phyloP scores from a whole-genome alignment of 805 yeast species.

The Myxozyma neotropica region DNA sequence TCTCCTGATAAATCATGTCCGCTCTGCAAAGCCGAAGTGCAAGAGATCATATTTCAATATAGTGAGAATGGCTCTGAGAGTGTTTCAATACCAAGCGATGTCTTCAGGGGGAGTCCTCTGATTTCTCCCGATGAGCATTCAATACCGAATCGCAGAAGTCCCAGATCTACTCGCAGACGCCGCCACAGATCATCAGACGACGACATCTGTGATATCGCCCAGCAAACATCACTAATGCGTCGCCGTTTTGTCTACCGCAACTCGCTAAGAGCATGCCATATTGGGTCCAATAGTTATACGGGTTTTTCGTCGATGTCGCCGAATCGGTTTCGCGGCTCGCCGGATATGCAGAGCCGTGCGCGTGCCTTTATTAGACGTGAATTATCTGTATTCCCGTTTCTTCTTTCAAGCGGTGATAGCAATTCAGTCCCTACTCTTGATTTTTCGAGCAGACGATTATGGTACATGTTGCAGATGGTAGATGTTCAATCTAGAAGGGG shows the following conservation, averaged over 20 bases:
- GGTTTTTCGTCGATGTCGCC: conserved; percentile 6
- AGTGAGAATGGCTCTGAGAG: not conserved
- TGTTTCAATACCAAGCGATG: not conserved
- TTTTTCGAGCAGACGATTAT: conserved; percentile 1
- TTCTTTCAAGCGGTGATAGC: not conserved
- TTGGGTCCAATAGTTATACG: conserved; percentile 25
- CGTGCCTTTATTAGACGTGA: conserved; percentile 29
- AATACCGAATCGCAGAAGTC: not conserved
- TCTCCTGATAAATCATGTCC: conserved; percentile 24
- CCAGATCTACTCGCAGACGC: not conserved
- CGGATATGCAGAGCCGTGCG: conserved; percentile 8
- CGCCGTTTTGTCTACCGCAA: conserved; percentile 25
- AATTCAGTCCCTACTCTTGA: not conserved
- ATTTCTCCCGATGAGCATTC: not conserved
- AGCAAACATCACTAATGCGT: conserved; percentile 6
- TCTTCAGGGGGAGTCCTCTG: not conserved
- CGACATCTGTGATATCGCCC: not conserved
- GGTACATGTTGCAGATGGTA: conserved; percentile 16
- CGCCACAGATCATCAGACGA: not conserved
- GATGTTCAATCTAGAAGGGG: conserved; percentile 22
- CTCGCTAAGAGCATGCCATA: conserved; percentile 23
- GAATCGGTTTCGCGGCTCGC: conserved; percentile 1
- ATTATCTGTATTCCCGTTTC: conserved; percentile 24
- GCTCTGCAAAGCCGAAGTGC: conserved; percentile 21
- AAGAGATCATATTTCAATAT: conserved; percentile 5